Base-by-base conservation (phyloP, 768 basidiomycete genomes). In the Tulasnella sp. region DNA sequence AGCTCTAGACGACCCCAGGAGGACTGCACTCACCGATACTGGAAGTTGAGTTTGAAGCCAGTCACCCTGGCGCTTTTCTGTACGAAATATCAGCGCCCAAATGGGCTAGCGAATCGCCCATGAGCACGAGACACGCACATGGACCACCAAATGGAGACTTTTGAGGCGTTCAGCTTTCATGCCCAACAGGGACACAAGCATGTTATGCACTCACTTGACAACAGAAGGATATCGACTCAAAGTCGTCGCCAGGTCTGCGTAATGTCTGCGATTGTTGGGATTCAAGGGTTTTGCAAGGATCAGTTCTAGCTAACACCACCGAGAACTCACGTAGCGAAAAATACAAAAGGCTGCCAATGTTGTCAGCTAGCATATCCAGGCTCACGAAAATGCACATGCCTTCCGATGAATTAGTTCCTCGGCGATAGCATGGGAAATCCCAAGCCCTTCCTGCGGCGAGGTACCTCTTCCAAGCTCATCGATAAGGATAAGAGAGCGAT, bases 401-500 rank as follows among this genome's bases (percentile, higher is more conserved):
- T 87, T 88, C 49, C 78, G 73, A 51, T 73, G 74, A 65, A 97
- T 83, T 58, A 84, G 79, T 68, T 73, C 87, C 73, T 84, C 91
- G 15, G 80, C 88, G 65, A 91, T 87, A 13, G 89, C 88, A 71
- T 89, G 84, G 0, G 86, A 82, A 61, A 92, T 87, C 3, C 88
- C 89, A 15, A 87, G 73, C 9, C 80, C 95, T 72, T 87, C 95
- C 30, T 75, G 72, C 0, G 93, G 85, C 2, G 88, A 86, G 1
- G 95, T 98, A 0, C 95, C 95, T 30, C 93, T 78, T 0, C 95
- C 95, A 4, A 98, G 77, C 70, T 99, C 96, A 68, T 99, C 96
- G 13, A 98, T 80, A 68, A n/a, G 69, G 66, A n/a, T 29, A 7
- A 63, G 26, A 11, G 62, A 63, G 8, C 47, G 29, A n/a, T 48